phyloP scores from a whole-genome alignment of 345 rosid species.

The Ceriops zippeliana region DNA sequence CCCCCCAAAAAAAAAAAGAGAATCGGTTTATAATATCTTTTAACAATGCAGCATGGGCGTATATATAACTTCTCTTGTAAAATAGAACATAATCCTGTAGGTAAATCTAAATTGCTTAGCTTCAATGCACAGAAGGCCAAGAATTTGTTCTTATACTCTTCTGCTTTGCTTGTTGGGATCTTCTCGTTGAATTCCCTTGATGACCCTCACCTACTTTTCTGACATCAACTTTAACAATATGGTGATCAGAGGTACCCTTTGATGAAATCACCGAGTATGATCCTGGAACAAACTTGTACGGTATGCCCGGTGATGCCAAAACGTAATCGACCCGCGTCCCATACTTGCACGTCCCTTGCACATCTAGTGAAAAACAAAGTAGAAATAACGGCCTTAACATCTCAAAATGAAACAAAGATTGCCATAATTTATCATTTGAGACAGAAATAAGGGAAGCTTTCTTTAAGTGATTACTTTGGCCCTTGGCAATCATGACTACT shows the following conservation, averaged over 20 bases:
- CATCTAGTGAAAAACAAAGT: constrained; percentile 38
- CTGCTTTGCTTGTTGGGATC: constrained; percentile 34
- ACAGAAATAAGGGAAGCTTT: background rate
- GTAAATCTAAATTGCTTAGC: constrained; percentile 14
- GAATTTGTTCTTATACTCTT: constrained; percentile 35
- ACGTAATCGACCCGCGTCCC: constrained; percentile 89
- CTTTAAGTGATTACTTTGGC: constrained; percentile 54
- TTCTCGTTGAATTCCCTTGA: constrained; percentile 26
- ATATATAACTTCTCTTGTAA: too few species aligned
- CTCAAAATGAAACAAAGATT: background rate
- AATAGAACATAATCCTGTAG: background rate
- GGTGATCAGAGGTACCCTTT: constrained; percentile 92
- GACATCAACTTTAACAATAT: constrained; percentile 82
- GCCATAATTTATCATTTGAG: background rate
- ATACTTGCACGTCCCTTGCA: constrained; percentile 96
- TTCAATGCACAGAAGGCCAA: constrained; percentile 41
- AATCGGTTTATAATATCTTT: too few species aligned
- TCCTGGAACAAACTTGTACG: constrained; percentile 64
- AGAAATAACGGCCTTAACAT: background rate
- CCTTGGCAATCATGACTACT: constrained; percentile 90
- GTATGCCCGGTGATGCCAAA: constrained; percentile 55
- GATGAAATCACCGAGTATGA: constrained; percentile 83
- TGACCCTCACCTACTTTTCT: constrained; percentile 26
- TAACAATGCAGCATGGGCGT: too few species aligned
- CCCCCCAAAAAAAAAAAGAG: too few species aligned